Evolutionary conservation across 2,329 filamentous ascomycete species (phyloP), one percentile per base, ranked within the genome.

Genomic region (Fusarium tricinctum): DNA sequence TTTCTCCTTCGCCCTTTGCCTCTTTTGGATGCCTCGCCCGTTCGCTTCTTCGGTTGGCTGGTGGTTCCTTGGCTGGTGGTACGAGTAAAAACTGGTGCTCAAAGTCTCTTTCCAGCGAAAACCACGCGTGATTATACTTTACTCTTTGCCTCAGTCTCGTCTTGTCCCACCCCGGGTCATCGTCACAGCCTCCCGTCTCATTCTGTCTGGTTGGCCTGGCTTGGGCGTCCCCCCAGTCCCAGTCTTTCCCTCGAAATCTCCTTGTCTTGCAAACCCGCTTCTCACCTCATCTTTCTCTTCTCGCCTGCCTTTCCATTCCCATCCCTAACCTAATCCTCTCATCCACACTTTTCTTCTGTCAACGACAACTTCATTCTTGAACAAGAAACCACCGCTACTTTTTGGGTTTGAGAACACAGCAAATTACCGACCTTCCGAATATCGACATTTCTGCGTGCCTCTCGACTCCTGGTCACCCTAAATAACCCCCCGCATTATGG

Each of bases 401-500:
- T 61, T 19, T 30, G 7, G 22, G 30, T 39, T 39, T 8, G 39
- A n/a, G 13, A 20, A 46, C 15, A 35, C 58, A 32, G 43, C 23
- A 33, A 35, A 33, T 30, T n/a, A 19, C 26, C 10, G 22, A 46
- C 52, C 51, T 42, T 43, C 30, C 44, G 39, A 63, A 62, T 46
- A 42, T 46, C 32, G 19, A 62, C 35, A 22, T 42, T 35, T 43
- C 33, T 54, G 52, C 53, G 56, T 54, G 42, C 60, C 46, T 59
- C 40, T 48, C 45, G 47, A 60, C 57, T 58, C 45, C 55, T 52
- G 58, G 58, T 53, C 57, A 68, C 58, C 58, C 58, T 60, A 42
- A 70, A 32, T 26, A 35, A 61, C 62, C 60, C 74, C 75, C 75
- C 76, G 75, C 76, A 73, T 74, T 73, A 71, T 73, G 75, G 70